Evolutionary conservation across 495 filamentous ascomycete genomes (phyloP), one percentile per base, ranked within the genome.

Genomic region (Hypoxylon lienhwacheense): DNA sequence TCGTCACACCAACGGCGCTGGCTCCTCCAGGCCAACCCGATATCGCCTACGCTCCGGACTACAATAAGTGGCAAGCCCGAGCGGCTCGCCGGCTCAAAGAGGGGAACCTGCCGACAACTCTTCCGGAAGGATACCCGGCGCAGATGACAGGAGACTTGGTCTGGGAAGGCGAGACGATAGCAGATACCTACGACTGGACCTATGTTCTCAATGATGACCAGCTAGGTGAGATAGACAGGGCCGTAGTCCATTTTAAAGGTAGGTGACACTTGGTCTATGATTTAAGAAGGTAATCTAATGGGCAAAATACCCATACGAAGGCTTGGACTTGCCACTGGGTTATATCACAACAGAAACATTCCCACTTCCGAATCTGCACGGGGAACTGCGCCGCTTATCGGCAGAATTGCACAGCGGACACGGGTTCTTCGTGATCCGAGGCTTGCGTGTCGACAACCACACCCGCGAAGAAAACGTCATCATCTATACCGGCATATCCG

Each of bases 401-500:
- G 64, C 70, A 0, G 76, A 82, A 28, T 60, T 85, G 25, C 81
- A 85, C 53, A 63, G 61, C 25, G 83, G 82, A 5, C 77, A 73
- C 40, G 84, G 85, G 1, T 87, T 87, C 69, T 75, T 78, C 28
- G 81, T 88, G 3, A 59, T 88, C 2, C 77, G 81, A 1, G 85
- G 85, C 3, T 65, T 87, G 14, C 70, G 70, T 0, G 66, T 81
- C 1, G 71, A 77, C 34, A 51, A 64, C 1, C 74, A 86, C 64
- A 71, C 75, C 0, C 73, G 72, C 7, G 77, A 81, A 49, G 81
- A 87, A 12, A 85, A 82, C 55, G 66, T 85, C 29, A 80, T 82
- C 54, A 79, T 87, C 53, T 87, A 85, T 37, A 66, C 77, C 2
- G 85, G 85, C 0, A 60, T 87, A 1, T 81, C 83, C 0, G 74